Evolutionary conservation across 306 rosid species (phyloP), one percentile per base, ranked within the genome.

Genomic region (Ormosia semicastrata): DNA sequence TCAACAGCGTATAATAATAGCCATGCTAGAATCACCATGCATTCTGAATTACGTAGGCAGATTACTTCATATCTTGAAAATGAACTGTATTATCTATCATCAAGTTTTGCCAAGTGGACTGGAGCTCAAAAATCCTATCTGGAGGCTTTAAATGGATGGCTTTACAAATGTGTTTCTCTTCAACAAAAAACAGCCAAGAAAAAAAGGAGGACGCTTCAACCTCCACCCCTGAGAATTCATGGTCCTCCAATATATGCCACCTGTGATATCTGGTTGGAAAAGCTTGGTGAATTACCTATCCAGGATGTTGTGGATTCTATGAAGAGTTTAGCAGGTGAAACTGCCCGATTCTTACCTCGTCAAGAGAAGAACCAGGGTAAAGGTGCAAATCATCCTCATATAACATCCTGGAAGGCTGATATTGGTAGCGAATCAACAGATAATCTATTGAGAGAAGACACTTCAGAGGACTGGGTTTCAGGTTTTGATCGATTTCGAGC

Each of bases 171-270:
- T 50, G 95, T 91, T 52, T 49, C 82, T 41, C 75, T 84, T 40
- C 71, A 84, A 43, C 92, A 87, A 65, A 89, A 85, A 58, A 12
- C 88, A 71, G 30, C 82, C 79, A 95, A 76, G 87, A 87, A 90
- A 84, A 93, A 83, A 79, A 85, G 86, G 58, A 82, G 82, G 75
- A n/a, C n/a, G n/a, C 8, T 50, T 32, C 85, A 36, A 10, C 13
- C 69, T 24, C 80, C 78, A 57, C 79, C 71, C 14, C 77, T 80
- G n/a, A 75, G 83, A 78, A 0, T 1, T 18, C n/a, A 0, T 15
- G 98, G 95, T 83, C 99, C 99, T 78, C 94, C 98, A 9, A 91
- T 95, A 85, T 93, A 93, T 68, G 78, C 78, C 59, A 86, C 92
- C 32, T 93, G 95, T 57, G 86, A 73, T 59, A 53, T 73, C 70